phyloP scores from a whole-genome alignment of 352 stramenopile genomes.

The Globisporangium rhizosaccharum region DNA sequence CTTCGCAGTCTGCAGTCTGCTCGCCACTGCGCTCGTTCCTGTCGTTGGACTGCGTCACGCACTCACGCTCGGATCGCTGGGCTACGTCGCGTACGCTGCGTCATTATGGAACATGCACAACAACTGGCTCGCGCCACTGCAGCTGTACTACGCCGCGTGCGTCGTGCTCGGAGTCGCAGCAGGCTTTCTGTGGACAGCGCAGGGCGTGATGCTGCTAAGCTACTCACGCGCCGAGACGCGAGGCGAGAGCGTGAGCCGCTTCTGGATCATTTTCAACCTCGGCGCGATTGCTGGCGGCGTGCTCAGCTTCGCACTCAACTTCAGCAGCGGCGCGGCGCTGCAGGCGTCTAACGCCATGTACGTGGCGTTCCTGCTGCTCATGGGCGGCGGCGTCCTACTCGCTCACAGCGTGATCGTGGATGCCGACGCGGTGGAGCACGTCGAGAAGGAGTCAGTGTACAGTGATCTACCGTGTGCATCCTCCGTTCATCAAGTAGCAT shows the following conservation, averaged over 20 bases:
- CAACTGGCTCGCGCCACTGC: slow-evolving; percentile 4
- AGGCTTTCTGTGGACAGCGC: slow-evolving; percentile 70
- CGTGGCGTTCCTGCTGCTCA: slow-evolving; percentile 51
- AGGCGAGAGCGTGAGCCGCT: slow-evolving; percentile 52
- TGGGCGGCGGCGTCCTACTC: slow-evolving; percentile 32
- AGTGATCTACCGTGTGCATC: neutral
- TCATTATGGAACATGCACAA: slow-evolving; percentile 46
- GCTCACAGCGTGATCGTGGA: slow-evolving; percentile 36
- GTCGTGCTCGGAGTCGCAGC: slow-evolving; percentile 47
- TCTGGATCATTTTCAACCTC: slow-evolving; percentile 85
- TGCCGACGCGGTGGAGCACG: slow-evolving; percentile 19
- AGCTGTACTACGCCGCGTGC: slow-evolving; percentile 21
- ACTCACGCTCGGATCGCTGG: slow-evolving; percentile 46
- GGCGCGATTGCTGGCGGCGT: slow-evolving; percentile 53
- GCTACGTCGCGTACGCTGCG: slow-evolving; percentile 51
- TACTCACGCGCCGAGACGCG: slow-evolving; percentile 40
- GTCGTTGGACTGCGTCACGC: slow-evolving; percentile 32
- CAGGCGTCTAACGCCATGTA: slow-evolving; percentile 37
- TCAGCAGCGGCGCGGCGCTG: slow-evolving; percentile 1
- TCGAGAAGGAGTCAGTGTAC: slow-evolving; percentile 12
- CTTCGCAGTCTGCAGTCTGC: slow-evolving; percentile 54
- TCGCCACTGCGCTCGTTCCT: slow-evolving; percentile 39
- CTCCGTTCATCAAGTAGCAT: neutral
- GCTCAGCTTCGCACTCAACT: slow-evolving; percentile 54
- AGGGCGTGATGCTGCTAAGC: slow-evolving; percentile 61